Percentiles rank a stretch among this genome's conserved stretches.
Evolutionary conservation across 345 rosid species (phyloP).

Genomic region (Eucalyptus leucophloia): DNA sequence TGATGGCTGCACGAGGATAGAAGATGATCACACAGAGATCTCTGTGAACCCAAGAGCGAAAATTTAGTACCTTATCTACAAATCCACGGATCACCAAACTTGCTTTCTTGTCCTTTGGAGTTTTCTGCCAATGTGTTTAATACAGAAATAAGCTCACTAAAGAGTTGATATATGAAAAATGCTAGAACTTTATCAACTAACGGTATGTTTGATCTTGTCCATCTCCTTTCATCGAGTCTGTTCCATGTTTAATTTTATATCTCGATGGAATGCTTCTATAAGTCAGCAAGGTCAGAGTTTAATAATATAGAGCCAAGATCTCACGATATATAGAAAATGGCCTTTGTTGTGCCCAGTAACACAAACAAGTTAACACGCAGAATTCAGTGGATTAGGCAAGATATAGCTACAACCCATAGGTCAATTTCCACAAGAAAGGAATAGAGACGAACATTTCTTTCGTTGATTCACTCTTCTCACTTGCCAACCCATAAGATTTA

Average conservation of each 20-base stretch:
- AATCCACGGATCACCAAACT: conserved; percentile 83
- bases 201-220: neutral
- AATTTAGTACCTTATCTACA: conserved; percentile 64
- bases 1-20: neutral
- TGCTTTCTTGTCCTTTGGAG: conserved; percentile 97
- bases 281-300: neutral
- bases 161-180: neutral
- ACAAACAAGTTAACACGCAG: neutral
- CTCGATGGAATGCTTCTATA: neutral
- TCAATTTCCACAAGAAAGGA: neutral
- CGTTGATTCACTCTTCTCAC: neutral
- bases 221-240: neutral
- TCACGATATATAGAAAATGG: neutral
- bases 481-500: neutral
- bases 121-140: conserved; percentile 42
- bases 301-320: neutral
- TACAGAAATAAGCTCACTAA: neutral
- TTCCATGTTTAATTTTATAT: neutral
- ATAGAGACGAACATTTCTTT: neutral
- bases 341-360: neutral
- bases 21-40: neutral
- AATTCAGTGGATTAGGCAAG: neutral
- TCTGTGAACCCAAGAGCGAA: neutral
- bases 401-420: neutral
- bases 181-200: neutral